Evolutionary conservation across 192 early-diverging fungal genomes (phyloP), one percentile per base, ranked within the genome.

Genomic region (Gryganskiella cystojenkinii): DNA sequence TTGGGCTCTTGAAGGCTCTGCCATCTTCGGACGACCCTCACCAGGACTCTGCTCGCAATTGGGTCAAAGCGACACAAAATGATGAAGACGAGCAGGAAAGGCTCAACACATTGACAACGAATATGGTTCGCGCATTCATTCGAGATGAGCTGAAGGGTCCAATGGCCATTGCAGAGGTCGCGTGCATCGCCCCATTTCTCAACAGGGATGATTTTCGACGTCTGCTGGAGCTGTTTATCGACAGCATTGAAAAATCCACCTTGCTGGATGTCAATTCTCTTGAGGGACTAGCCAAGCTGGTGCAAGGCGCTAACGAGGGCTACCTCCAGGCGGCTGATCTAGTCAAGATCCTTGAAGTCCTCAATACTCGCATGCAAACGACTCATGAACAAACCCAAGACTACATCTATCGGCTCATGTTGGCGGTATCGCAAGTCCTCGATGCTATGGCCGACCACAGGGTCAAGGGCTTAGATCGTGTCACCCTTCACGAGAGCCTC

Each of bases 1-100:
- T n/a, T n/a, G n/a, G n/a, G n/a, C n/a, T n/a, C n/a, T n/a, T n/a
- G n/a, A n/a, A n/a, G n/a, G n/a, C 5, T 40, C 7, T 13, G 37
- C 13, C 37, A 13, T 40, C 13, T 5, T 13, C 37, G 5, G 7
- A 9, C 7, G 37, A 40, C 13, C 5, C 7, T 40, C 13, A 9
- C 37, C 7, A 40, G 5, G 5, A 5, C 37, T 9, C 5, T 5
- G 37, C 13, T 9, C 37, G 37, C 37, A 13, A 5, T 40, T n/a
- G n/a, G n/a, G n/a, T n/a, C n/a, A n/a, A n/a, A n/a, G n/a, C n/a
- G n/a, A n/a, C n/a, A n/a, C n/a, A n/a, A n/a, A n/a, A n/a, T n/a
- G n/a, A n/a, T 19, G n/a, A 35, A 35, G 34, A 60, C 24, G 57
- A 60, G 24, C 57, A 45, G 22, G 57, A 60, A 19, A 19, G 57